Base-by-base conservation (phyloP, 1,139 yeast species). In the Geotrichum klebahnii region DNA sequence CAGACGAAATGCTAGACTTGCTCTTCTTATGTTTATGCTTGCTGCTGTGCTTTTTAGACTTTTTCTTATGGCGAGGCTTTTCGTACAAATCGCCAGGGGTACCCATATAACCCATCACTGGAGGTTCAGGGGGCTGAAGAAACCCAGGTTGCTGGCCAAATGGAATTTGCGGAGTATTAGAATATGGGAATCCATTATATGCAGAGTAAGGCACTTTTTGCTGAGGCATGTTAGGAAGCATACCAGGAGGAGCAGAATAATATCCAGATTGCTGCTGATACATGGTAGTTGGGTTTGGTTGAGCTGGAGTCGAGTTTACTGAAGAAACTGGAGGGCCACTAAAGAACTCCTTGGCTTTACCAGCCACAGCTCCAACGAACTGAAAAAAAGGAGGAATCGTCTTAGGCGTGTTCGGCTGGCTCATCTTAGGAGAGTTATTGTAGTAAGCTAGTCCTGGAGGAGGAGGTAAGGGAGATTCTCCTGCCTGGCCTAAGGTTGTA, bases 311-410 rank as follows among this genome's bases (percentile, higher is more conserved):
- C 3, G 14, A 8, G 24, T 22, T 22, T 35, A 24, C 12, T 17
- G 39, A 19, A 19, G 23, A 24, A 6, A 35, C 5, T 12, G 43
- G 33, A 6, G 28, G 33, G 10, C 43, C 43, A 9, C 34, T 31
- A 8, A 39, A 39, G 28, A 48, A 48, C 20, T 48, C 43, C 17
- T 43, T 48, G 1, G 51, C 46, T 10, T 32, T 37, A 36, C 35
- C 46, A 8, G 51, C 51, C n/a, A 48, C 40, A 16, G 47, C 44
- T 8, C 51, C 51, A 23, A 48, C 26, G 14, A 48, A 36, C 24
- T 48, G 46, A 12, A 48, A 43, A 10, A 48, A 14, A n/a, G 34
- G 51, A 19, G 51, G 51, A 10, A 37, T 36, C 5, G 19, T 23
- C 22, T 28, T 34, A 2, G 50, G 35, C 3, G 45, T 46, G 14